Base-by-base conservation (phyloP, 2,329 filamentous ascomycete genomes). In the Epichloe gansuensis region DNA sequence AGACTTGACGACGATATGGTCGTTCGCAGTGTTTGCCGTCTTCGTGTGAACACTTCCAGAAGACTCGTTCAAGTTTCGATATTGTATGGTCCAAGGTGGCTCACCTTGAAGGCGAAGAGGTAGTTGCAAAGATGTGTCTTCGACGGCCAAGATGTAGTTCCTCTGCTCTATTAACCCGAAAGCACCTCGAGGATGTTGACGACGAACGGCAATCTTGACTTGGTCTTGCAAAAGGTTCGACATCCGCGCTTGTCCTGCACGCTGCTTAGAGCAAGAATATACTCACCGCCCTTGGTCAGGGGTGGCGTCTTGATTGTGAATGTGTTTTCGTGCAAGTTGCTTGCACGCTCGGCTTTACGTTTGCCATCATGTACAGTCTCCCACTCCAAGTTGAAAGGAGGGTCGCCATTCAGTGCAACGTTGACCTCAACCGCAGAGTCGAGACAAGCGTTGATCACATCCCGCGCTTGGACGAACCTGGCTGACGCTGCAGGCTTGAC, bases 401-500 rank as follows among this genome's bases (percentile, higher is more conserved):
- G 77, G 61, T 97, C 90, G 43, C 94, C 93, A 46, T 82, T 75
- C 43, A 97, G 78, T 50, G 76, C 69, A 41, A 96, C 81, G 52
- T 88, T 81, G 31, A 93, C 81, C 35, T 83, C 79, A 6, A 91
- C 81, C 21, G 83, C 76, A 52, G 95, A 85, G 55, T 93, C 89
- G 52, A 97, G 85, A 64, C 93, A 98, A 48, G 86, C 82, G 60
- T 80, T 83, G 55, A 82, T 75, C 23, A 70, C 71, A 39, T 74
- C 72, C 21, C 75, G 72, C 7, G 74, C 72, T 28, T 76, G 71
- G 44, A 79, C 75, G 52, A 90, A 75, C 56, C 84, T 81, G 25
- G 91, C 91, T 9, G 86, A 88, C 6, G 93, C 91, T 4, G 91
- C 88, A 9, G 93, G 93, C 67, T 94, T 95, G 59, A 98, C 91